Conservation (phyloP, 768 basidiomycete genomes). For the Kwoniella shandongensis region DNA sequence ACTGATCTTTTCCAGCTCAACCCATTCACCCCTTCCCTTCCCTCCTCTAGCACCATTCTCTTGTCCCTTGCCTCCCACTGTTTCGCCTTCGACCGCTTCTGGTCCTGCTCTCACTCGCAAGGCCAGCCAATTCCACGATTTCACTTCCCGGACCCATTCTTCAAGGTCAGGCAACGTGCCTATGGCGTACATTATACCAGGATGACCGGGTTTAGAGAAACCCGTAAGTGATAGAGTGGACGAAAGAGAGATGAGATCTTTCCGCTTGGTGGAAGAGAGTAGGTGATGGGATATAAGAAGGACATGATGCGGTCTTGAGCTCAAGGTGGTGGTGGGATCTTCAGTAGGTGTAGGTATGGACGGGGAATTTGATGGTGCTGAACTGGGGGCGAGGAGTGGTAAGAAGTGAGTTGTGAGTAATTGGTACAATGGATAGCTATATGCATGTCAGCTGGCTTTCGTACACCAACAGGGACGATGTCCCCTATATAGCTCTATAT, state of each 20-base stretch:
- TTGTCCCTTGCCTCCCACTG: slow-evolving; percentile 9
- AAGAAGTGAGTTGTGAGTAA: slow-evolving; percentile 63
- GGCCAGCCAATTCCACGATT: slow-evolving; percentile 77
- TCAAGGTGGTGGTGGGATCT: neutral
- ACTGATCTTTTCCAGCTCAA: slow-evolving; percentile 68
- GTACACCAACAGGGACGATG: slow-evolving; percentile 43
- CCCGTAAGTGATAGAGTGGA: slow-evolving; percentile 61
- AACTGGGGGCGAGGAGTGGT: slow-evolving; percentile 56
- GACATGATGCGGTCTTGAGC: slow-evolving; percentile 58
- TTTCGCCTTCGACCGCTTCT: slow-evolving; percentile 9
- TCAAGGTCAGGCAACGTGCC: slow-evolving; percentile 61
- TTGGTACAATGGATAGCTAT: slow-evolving; percentile 66
- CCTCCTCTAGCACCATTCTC: slow-evolving; percentile 28
- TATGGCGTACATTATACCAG: slow-evolving; percentile 72
- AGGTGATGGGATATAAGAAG: slow-evolving; percentile 73
- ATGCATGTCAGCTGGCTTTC: slow-evolving; percentile 51
- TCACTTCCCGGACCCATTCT: slow-evolving; percentile 67
- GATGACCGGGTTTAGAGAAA: slow-evolving; percentile 74
- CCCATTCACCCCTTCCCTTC: slow-evolving; percentile 56
- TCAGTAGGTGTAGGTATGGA: neutral
- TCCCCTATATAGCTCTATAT: slow-evolving; percentile 50
- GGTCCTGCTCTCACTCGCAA: slow-evolving; percentile 61
- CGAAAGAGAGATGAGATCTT: slow-evolving; percentile 61
- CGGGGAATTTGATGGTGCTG: neutral
- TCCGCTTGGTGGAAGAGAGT: slow-evolving; percentile 58